Conservation (phyloP, 2,329 filamentous ascomycete species). For the Alternaria conjuncta region DNA sequence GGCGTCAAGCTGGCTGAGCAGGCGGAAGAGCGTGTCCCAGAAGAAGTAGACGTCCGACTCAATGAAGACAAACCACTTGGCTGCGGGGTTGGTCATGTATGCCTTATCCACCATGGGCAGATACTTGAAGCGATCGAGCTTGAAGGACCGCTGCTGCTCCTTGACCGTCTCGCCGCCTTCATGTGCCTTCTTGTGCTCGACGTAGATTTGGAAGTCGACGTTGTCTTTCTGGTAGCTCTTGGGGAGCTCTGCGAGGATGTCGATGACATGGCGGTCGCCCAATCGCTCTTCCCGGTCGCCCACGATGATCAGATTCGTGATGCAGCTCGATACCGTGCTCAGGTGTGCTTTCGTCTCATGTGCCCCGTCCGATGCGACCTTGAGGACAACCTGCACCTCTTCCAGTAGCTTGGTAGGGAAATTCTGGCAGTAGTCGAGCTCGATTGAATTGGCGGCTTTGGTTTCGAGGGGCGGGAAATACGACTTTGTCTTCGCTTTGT, state of each 20-base stretch:
- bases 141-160: constrained; percentile 60
- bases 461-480: constrained; percentile 46
- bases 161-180: constrained; percentile 50
- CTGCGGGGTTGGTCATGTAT: constrained; percentile 45
- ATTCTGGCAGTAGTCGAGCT: constrained; percentile 49
- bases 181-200: constrained; percentile 51
- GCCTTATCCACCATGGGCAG: constrained; percentile 63
- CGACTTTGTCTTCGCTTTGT: constrained; percentile 42
- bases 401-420: constrained; percentile 51
- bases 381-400: constrained; percentile 56
- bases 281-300: constrained; percentile 65
- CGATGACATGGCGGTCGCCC: constrained; percentile 58
- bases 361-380: constrained; percentile 56
- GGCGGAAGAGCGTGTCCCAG: constrained; percentile 52
- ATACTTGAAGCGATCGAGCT: constrained; percentile 66
- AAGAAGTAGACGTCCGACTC: constrained; percentile 49
- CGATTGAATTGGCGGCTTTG: constrained; percentile 34
- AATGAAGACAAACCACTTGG: constrained; percentile 50
- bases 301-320: constrained; percentile 63
- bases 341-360: constrained; percentile 56
- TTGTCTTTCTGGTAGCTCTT: constrained; percentile 51
- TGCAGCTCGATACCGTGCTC: constrained; percentile 60
- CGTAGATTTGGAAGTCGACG: constrained; percentile 61
- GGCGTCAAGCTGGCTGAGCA: constrained; percentile 49
- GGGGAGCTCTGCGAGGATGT: constrained; percentile 57